Conservation (phyloP, 1,284 basidiomycete species). For the Moniliella sp. region DNA sequence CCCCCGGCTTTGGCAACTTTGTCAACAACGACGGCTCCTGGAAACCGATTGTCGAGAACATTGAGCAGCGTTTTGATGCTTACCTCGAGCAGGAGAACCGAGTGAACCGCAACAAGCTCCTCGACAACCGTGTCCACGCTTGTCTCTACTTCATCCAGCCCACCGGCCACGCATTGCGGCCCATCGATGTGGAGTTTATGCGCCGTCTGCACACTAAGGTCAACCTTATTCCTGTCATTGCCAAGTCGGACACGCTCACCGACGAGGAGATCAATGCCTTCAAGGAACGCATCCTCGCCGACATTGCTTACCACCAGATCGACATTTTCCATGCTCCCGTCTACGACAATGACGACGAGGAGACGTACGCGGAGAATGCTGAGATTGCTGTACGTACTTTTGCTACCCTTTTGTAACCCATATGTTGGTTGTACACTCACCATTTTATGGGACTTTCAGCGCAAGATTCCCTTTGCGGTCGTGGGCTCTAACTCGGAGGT, state of each 20-base stretch:
- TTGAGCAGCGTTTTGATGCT: slow-evolving; percentile 29
- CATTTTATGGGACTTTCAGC: too few relatives aligned
- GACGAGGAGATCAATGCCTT: slow-evolving; percentile 22
- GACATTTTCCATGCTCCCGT: slow-evolving; percentile 28
- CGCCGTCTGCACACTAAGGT: slow-evolving; percentile 26
- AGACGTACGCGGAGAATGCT: slow-evolving; percentile 27
- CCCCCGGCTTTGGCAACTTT: slow-evolving; percentile 32
- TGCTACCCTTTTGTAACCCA: too few relatives aligned
- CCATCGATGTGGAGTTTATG: slow-evolving; percentile 33
- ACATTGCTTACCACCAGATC: slow-evolving; percentile 30
- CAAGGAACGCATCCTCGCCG: slow-evolving; percentile 28
- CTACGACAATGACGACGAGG: slow-evolving; percentile 28
- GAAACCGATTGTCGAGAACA: slow-evolving; percentile 32
- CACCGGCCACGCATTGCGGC: slow-evolving; percentile 26
- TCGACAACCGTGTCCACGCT: slow-evolving; percentile 32
- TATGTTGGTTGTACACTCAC: too few relatives aligned
- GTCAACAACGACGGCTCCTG: slow-evolving; percentile 34
- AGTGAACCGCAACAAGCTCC: slow-evolving; percentile 26
- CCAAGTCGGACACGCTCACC: slow-evolving; percentile 31
- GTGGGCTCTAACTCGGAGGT: slow-evolving; percentile 29
- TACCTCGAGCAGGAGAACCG: slow-evolving; percentile 34
- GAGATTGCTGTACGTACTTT: too few relatives aligned
- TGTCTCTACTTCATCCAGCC: slow-evolving; percentile 33
- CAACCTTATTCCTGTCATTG: slow-evolving; percentile 32
- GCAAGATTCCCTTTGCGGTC: slow-evolving; percentile 30